Percentiles rank a stretch among this genome's conserved stretches.
phyloP scores from a whole-genome alignment of 2,329 filamentous ascomycete genomes.

The Colletotrichum cereale region DNA sequence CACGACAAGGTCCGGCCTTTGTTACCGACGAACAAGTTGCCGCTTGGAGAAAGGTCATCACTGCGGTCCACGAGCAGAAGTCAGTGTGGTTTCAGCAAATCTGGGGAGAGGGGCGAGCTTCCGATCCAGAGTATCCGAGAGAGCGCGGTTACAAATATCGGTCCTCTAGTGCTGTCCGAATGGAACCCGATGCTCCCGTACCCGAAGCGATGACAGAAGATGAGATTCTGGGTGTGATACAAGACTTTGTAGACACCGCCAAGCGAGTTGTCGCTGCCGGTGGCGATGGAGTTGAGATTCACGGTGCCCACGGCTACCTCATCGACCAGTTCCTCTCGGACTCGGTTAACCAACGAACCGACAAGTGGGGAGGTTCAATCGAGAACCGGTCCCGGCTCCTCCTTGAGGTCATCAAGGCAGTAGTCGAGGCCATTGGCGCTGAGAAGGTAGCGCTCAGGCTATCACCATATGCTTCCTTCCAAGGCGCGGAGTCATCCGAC shows the following conservation, averaged over 20 bases:
- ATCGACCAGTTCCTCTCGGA: conserved; percentile 68
- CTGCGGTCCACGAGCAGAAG: conserved; percentile 46
- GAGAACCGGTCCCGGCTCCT: conserved; percentile 61
- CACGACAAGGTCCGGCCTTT: conserved; percentile 57
- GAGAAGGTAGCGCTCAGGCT: conserved; percentile 56
- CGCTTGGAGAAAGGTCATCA: conserved; percentile 45
- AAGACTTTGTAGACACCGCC: conserved; percentile 63
- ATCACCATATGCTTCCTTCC: conserved; percentile 47
- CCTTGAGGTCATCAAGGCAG: conserved; percentile 57
- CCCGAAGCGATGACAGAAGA: conserved; percentile 72
- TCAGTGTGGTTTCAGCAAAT: conserved; percentile 46
- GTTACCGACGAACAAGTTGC: conserved; percentile 49
- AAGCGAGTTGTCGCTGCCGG: conserved; percentile 68
- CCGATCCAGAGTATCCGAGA: conserved; percentile 27
- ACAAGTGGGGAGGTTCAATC: conserved; percentile 63
- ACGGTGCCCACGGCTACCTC: conserved; percentile 67
- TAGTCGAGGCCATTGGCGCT: conserved; percentile 43
- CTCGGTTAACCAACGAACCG: conserved; percentile 55
- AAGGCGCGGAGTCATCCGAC: conserved; percentile 43
- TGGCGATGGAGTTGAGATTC: conserved; percentile 72
- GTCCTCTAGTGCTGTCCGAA: conserved; percentile 30
- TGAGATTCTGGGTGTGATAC: conserved; percentile 72
- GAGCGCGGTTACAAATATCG: conserved; percentile 23
- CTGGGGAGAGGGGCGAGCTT: conserved; percentile 37
- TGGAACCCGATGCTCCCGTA: conserved; percentile 11